Percentiles rank a stretch among this genome's conserved stretches.
phyloP scores from a whole-genome alignment of 2,329 filamentous ascomycete species.

The Aureobasidium namibiae region DNA sequence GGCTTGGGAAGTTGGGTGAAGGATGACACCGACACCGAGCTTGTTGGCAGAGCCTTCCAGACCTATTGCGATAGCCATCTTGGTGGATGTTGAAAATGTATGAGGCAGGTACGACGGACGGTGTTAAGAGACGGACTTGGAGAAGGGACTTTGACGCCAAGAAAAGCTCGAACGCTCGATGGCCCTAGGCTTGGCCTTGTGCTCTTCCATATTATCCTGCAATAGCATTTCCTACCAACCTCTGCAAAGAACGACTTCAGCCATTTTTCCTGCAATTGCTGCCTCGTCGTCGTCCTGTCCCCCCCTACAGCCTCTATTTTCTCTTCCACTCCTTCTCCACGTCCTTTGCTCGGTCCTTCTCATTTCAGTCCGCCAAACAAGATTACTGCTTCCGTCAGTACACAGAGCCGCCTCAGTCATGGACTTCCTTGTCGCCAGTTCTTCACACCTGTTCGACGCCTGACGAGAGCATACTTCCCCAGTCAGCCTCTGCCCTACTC shows the following conservation, averaged over 20 bases:
- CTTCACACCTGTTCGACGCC: background rate
- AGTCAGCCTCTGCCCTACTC: background rate
- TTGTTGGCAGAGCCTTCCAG: slow-evolving; percentile 97
- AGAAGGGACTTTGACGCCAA: slow-evolving; percentile 1
- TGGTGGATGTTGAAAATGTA: background rate
- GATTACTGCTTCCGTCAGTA: background rate
- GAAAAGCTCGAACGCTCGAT: background rate
- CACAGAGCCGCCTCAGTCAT: background rate
- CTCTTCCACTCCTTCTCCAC: background rate
- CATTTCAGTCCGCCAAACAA: background rate
- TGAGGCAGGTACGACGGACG: background rate
- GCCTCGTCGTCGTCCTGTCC: background rate
- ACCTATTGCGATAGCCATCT: slow-evolving; percentile 54
- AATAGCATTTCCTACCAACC: background rate
- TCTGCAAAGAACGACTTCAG: background rate
- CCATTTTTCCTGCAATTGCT: background rate
- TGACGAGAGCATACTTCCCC: background rate
- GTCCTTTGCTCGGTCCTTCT: background rate
- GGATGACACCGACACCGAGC: slow-evolving; percentile 86
- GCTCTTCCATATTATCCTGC: background rate
- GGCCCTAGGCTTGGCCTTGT: background rate
- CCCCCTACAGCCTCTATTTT: background rate
- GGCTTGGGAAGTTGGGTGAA: slow-evolving; percentile 51
- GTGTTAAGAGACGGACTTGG: slow-evolving; percentile 8
- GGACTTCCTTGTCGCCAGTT: background rate